These are phyloP conservation scores for Spathaspora arborariae DNA, from an alignment of 805 yeast species.

Conservation along the genomic window DNA sequence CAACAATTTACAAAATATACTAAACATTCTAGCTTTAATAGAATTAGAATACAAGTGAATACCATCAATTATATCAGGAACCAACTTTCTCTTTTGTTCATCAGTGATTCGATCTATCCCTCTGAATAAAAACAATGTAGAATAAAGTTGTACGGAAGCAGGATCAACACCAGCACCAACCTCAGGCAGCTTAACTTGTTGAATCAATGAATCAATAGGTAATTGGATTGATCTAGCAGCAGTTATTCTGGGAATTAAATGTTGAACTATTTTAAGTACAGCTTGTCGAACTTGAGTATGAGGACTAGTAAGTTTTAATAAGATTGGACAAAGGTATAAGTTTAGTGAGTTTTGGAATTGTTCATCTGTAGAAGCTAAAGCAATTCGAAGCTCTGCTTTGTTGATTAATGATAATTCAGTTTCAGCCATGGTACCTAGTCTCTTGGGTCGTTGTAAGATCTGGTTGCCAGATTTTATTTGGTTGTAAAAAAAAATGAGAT, in stretches of 20 bases:
- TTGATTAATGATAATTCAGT: conserved; percentile 61
- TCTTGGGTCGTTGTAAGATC: background rate
- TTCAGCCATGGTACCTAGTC: conserved; percentile 26
- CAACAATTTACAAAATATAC: conserved; percentile 54
- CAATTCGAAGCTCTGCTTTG: conserved; percentile 78
- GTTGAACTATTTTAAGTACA: conserved; percentile 62
- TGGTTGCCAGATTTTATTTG: background rate
- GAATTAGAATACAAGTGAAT: conserved; percentile 35
- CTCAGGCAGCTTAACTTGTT: conserved; percentile 60
- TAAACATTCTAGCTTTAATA: conserved; percentile 57
- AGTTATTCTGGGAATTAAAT: conserved; percentile 62
- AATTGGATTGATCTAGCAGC: conserved; percentile 51
- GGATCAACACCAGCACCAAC: conserved; percentile 41
- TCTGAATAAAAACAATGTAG: conserved; percentile 62
- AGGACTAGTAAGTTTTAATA: conserved; percentile 74
- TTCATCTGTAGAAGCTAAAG: conserved; percentile 64
- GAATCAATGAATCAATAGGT: conserved; percentile 60
- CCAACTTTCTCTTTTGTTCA: conserved; percentile 33
- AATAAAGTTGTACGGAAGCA: conserved; percentile 54
- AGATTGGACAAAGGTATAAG: conserved; percentile 68
- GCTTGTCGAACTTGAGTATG: conserved; percentile 62
- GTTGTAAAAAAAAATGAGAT: conserved; percentile 2
- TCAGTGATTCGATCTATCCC: conserved; percentile 55
- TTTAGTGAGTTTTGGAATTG: conserved; percentile 60
- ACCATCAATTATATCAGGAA: conserved; percentile 46